Percentiles rank a stretch among this genome's conserved stretches.
phyloP scores from a whole-genome alignment of 2,329 filamentous ascomycete species.

The Davidsoniella virescens region DNA sequence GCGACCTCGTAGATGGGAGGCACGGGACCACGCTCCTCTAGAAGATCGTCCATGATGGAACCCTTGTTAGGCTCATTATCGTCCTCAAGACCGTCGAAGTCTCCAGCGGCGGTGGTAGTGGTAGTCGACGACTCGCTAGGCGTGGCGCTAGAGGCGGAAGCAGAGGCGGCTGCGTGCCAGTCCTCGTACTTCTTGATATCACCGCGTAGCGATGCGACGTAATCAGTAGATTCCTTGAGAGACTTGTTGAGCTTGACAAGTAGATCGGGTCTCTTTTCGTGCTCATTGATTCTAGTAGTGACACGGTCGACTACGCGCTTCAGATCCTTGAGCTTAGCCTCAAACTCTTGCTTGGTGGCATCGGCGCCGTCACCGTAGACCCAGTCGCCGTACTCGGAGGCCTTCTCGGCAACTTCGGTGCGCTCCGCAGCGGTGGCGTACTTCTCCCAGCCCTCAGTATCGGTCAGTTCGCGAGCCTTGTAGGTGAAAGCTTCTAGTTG shows the following conservation, averaged over 20 bases:
- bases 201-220: slow-evolving; percentile 52
- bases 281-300: slow-evolving; percentile 58
- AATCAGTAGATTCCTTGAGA: slow-evolving; percentile 54
- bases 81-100: slow-evolving; percentile 66
- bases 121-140: slow-evolving; percentile 18
- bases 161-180: slow-evolving; percentile 37
- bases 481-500: slow-evolving; percentile 91
- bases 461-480: slow-evolving; percentile 65
- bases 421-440: slow-evolving; percentile 56
- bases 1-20: slow-evolving; percentile 55
- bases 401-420: slow-evolving; percentile 46
- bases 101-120: slow-evolving; percentile 30
- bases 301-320: slow-evolving; percentile 65
- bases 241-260: slow-evolving; percentile 51
- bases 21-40: slow-evolving; percentile 33
- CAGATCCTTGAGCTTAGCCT: slow-evolving; percentile 58
- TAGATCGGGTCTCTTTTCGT: slow-evolving; percentile 51
- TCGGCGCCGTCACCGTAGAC: slow-evolving; percentile 72
- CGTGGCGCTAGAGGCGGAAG: slow-evolving; percentile 24
- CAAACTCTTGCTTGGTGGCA: slow-evolving; percentile 59
- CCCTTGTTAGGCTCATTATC: slow-evolving; percentile 29
- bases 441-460: slow-evolving; percentile 56
- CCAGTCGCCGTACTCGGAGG: slow-evolving; percentile 67
- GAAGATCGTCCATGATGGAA: slow-evolving; percentile 28
- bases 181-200: slow-evolving; percentile 54